Percentiles rank a stretch among this genome's conserved stretches.
phyloP scores from a whole-genome alignment of 2,329 filamentous ascomycete species.

The Elsinoe arachidis region DNA sequence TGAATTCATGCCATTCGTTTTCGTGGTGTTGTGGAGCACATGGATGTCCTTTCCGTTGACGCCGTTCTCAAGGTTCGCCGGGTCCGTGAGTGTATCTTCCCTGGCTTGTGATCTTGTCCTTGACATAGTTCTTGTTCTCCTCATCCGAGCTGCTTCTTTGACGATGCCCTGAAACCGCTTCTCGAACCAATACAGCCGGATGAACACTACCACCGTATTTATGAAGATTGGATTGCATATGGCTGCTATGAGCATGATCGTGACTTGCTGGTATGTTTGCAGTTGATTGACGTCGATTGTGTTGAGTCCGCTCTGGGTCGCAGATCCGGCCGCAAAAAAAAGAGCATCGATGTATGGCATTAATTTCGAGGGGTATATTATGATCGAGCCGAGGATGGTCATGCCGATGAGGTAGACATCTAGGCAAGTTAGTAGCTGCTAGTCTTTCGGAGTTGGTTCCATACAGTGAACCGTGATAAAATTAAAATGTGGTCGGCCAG shows the following conservation, averaged over 20 bases:
- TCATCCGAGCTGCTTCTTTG: conserved; percentile 57
- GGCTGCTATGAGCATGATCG: conserved; percentile 63
- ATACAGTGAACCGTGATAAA: conserved; percentile 75
- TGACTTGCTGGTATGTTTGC: conserved; percentile 44
- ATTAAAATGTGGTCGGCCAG: conserved; percentile 57
- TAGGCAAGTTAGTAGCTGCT: conserved; percentile 25
- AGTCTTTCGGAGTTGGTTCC: conserved; percentile 21
- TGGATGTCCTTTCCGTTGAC: conserved; percentile 59
- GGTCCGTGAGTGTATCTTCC: conserved; percentile 35
- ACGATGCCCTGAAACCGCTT: conserved; percentile 85
- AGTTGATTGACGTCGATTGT: conserved; percentile 50
- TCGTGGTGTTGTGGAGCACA: conserved; percentile 52
- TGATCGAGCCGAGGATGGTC: conserved; percentile 63
- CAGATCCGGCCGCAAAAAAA: conserved; percentile 75
- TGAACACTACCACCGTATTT: conserved; percentile 77
- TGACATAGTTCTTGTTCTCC: conserved; percentile 56
- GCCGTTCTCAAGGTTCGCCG: conserved; percentile 48
- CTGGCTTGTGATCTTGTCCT: conserved; percentile 40
- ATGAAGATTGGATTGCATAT: conserved; percentile 76
- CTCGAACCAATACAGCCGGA: conserved; percentile 96
- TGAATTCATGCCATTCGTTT: conserved; percentile 45
- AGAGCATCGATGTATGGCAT: conserved; percentile 78
- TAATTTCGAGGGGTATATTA: conserved; percentile 59
- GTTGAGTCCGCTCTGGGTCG: conserved; percentile 90
- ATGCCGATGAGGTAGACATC: conserved; percentile 74